Conservation (phyloP, 108 stramenopile genomes). For the Mayamaea pseudoterrestris region DNA sequence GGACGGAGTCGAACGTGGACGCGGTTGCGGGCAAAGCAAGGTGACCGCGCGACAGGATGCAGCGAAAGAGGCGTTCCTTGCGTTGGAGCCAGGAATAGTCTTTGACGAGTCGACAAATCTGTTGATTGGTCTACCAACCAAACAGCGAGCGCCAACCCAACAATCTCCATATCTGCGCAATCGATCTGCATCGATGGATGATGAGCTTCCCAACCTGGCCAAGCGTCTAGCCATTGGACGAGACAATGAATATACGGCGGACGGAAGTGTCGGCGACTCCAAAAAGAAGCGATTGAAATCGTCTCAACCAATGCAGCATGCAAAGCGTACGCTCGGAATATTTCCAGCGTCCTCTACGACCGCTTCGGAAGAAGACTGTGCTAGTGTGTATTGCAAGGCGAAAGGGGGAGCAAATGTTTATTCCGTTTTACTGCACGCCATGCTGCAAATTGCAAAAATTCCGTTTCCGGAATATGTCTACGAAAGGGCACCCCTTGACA, state of each 20-base stretch:
- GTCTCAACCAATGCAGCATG: background rate
- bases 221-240: conserved; percentile 59
- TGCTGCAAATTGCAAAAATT: conserved; percentile 80
- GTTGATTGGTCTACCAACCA: conserved; percentile 31
- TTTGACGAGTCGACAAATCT: conserved; percentile 60
- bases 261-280: conserved; percentile 1
- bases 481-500: conserved; percentile 18
- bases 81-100: conserved; percentile 50
- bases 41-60: conserved; percentile 62
- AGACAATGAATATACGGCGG: too few relatives aligned
- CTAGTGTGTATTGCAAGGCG: conserved; percentile 53
- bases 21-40: conserved; percentile 56
- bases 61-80: conserved; percentile 46
- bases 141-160: too few relatives aligned
- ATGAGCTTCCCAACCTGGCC: conserved; percentile 56
- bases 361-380: conserved; percentile 61
- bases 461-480: conserved; percentile 54
- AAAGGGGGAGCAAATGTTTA: conserved; percentile 71
- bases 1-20: conserved; percentile 41
- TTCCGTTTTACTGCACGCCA: conserved; percentile 62
- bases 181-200: conserved; percentile 23
- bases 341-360: conserved; percentile 44
- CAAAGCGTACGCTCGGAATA: conserved; percentile 18
- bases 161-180: too few relatives aligned
- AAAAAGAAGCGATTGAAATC: background rate